phyloP scores from a whole-genome alignment of 1,139 yeast genomes.

The Hyphopichia burtonii region DNA sequence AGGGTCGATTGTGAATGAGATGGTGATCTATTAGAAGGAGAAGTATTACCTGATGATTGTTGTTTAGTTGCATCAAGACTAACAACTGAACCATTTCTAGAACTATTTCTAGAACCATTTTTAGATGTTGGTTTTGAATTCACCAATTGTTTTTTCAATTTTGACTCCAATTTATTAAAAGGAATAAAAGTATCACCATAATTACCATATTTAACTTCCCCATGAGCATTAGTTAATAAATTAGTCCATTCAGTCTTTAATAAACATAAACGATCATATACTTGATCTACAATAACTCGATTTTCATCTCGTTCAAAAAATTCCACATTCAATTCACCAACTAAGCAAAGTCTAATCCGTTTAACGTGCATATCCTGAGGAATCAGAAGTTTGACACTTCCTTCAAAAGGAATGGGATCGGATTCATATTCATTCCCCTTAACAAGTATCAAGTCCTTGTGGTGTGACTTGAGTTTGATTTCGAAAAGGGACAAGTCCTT shows the following conservation, averaged over 20 bases:
- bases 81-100: slow-evolving; percentile 1
- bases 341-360: slow-evolving; percentile 43
- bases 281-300: slow-evolving; percentile 40
- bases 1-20: neutral
- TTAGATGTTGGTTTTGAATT: neutral
- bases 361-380: slow-evolving; percentile 52
- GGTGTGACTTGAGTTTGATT: slow-evolving; percentile 44
- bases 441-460: slow-evolving; percentile 53
- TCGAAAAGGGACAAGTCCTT: slow-evolving; percentile 31
- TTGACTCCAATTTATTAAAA: slow-evolving; percentile 3
- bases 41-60: neutral
- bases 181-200: slow-evolving; percentile 35
- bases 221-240: slow-evolving; percentile 47
- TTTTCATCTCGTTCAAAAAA: slow-evolving; percentile 44
- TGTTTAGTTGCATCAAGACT: neutral
- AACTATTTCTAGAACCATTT: neutral
- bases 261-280: slow-evolving; percentile 49
- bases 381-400: slow-evolving; percentile 55
- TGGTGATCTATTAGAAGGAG: neutral
- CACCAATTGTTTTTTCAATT: neutral
- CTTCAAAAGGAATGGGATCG: slow-evolving; percentile 52
- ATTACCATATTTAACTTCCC: slow-evolving; percentile 42
- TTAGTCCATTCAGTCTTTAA: slow-evolving; percentile 62
- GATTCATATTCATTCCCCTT: slow-evolving; percentile 61
- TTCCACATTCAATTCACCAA: slow-evolving; percentile 56